Evolutionary conservation across 495 filamentous ascomycete genomes (phyloP), one percentile per base, ranked within the genome.

Genomic region (Gamarada debralockiae): DNA sequence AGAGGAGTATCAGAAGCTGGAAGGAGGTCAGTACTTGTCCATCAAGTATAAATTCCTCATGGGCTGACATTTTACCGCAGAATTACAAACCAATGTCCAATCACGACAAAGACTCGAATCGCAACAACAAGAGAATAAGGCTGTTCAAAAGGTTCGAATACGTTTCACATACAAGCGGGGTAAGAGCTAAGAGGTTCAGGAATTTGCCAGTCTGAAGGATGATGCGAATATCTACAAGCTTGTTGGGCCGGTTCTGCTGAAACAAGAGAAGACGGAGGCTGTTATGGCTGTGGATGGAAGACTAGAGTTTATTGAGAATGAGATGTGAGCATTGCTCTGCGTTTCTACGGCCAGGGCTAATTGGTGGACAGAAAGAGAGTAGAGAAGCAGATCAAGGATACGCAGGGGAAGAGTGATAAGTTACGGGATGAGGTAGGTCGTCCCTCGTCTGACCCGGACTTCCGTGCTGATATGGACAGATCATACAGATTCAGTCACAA

Each of bases 101-200:
- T 84, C 92, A n/a, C 82, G 90, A 38, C 91, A 98, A 70, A 92
- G 86, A 67, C 84, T 98, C 37, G 92, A 97, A 67, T 89, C 89
- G 22, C 93, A 98, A 69, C 83, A 87, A 58, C 87, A 96, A 65
- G 93, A 98, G 67, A 97, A 97, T 67, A 71, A 83, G 43, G 83
- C 84, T 20, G 93, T 98, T 1, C 84, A 96, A 65, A 88, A 88
- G 68, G 87, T 89, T 51, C 17, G 39, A 34, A 56, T 60, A 22
- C 13, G 10, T 2, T 27, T 14, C 27, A 4, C 17, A 18, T 14
- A 18, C 10, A 3, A 24, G 5, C 21, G 8, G 25, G 27, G 2
- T 3, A 18, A 37, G 25, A 53, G 31, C 58, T 67, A 50, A 64
- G 38, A 40, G 41, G 36, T 25, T 53, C 50, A 90, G 83, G 93